Evolutionary conservation across 768 basidiomycete genomes (phyloP).

Genomic region (Amanita fuliginea): DNA sequence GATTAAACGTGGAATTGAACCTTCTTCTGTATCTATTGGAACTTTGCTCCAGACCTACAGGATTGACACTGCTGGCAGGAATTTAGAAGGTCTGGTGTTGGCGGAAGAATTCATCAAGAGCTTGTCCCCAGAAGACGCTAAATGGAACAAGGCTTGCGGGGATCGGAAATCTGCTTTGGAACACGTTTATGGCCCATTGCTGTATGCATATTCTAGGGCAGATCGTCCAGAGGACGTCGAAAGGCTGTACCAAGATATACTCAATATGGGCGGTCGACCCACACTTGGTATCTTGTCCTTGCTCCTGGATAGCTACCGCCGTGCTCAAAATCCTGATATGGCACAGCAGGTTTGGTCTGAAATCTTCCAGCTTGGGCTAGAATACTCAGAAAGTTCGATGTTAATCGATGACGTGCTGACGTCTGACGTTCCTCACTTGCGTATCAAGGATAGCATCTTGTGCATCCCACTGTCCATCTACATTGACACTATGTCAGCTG

Average conservation of each 20-base stretch:
- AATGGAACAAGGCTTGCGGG: conserved; percentile 28
- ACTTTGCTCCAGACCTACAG: conserved; percentile 45
- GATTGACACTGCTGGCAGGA: conserved; percentile 36
- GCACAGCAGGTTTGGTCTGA: conserved; percentile 59
- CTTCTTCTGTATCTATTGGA: conserved; percentile 56
- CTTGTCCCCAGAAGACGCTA: conserved; percentile 27
- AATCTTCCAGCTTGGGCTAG: conserved; percentile 48
- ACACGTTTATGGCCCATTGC: conserved; percentile 50
- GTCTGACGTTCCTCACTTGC: conserved; percentile 10
- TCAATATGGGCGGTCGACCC: conserved; percentile 43
- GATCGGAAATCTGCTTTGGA: conserved; percentile 35
- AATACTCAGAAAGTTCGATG: conserved; percentile 21
- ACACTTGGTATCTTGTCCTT: conserved; percentile 49
- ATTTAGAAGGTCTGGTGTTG: conserved; percentile 37
- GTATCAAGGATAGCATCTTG: conserved; percentile 40
- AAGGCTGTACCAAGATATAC: conserved; percentile 39
- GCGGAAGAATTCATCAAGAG: conserved; percentile 58
- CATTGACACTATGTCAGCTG: conserved; percentile 61
- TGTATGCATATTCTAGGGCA: conserved; percentile 36
- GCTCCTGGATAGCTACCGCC: conserved; percentile 66
- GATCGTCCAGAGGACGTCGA: conserved; percentile 42
- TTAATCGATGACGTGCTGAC: conserved; percentile 17
- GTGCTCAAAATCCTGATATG: conserved; percentile 38
- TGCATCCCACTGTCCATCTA: conserved; percentile 73
- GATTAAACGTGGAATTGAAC: conserved; percentile 48